Base-by-base conservation (phyloP, 2,329 filamentous ascomycete species). In the Diaporthe batatas region DNA sequence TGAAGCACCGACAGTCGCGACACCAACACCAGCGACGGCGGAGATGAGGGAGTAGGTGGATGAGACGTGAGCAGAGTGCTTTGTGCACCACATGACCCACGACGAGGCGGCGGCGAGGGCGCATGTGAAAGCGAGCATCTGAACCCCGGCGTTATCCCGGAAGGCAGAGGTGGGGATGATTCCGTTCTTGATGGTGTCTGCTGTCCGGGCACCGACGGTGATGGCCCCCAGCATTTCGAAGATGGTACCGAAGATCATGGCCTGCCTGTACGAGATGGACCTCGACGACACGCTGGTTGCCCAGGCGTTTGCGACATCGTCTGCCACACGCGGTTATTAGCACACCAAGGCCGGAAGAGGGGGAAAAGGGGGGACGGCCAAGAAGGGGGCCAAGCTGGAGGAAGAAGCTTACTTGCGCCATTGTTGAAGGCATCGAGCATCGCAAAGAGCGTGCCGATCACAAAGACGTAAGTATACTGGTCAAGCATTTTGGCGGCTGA, bases 261-360 rank as follows among this genome's bases (percentile, higher is more conserved):
- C 92, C 82, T 92, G 90, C 77, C 89, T 83, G 83, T 94, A 93
- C 2, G 91, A 86, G 78, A 94, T 86, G 76, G 93, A 95, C 70
- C 93, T 85, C n/a, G 93, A 95, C 25, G 93, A 95, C 73, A 95
- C 93, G 78, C 90, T 92, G 77, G 93, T 95, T 10, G 93, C 93
- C 91, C 92, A 95, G 67, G 93, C 86, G 83, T 96, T 96, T 79
- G 93, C 93, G 72, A 96, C 93, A 92, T 95, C 93, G 82, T 95
- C 91, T 92, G 73, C 68, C 71, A n/a, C 14, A 36, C 11, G 34
- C n/a, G 59, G 67, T 72, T 29, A 74, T 72, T 29, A 74, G 70
- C 18, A 68, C 34, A 42, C 21, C 7, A 6, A 23, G 14, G 18
- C 14, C 14, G n/a, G 21, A 21, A 32, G 34, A 21, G 18, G 47